Conservation (phyloP, 257 asterid species). For the Nyctanthes arbortristis region DNA sequence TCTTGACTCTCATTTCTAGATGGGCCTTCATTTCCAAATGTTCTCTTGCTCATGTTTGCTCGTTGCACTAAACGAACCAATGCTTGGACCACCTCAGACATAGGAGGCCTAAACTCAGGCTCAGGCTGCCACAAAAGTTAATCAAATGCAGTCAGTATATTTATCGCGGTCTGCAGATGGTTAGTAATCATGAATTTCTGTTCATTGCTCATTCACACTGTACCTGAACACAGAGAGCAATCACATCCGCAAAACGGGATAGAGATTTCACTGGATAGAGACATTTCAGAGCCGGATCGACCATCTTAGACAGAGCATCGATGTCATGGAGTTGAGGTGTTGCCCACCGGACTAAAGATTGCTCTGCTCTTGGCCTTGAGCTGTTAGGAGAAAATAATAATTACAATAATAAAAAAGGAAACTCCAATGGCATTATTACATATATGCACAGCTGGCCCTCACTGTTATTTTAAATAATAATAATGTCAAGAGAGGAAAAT, state of each 20-base stretch:
- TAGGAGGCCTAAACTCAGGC: constrained; percentile 98
- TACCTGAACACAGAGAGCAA: constrained; percentile 98
- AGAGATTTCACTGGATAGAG: constrained; percentile 90
- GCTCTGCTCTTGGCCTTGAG: constrained; percentile 79
- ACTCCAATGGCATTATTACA: background rate
- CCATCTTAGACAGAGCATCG: constrained; percentile 93
- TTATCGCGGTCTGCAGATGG: too few species aligned
- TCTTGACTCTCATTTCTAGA: constrained; percentile 49
- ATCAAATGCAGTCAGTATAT: background rate
- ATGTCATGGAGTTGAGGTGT: constrained; percentile 97
- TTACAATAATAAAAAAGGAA: background rate
- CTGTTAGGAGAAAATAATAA: constrained; percentile 33
- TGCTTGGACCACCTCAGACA: constrained; percentile 95
- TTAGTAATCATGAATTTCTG: background rate
- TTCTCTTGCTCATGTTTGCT: constrained; percentile 97
- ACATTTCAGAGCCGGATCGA: constrained; percentile 91
- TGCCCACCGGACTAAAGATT: constrained; percentile 93
- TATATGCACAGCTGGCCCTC: background rate
- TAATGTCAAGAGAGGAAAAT: background rate
- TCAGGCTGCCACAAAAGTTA: constrained; percentile 58
- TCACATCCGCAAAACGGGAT: constrained; percentile 95
- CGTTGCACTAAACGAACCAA: constrained; percentile 93
- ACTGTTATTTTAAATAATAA: background rate
- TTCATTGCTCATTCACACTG: background rate
- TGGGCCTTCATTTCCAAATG: constrained; percentile 67